These are phyloP conservation scores for Alternaria dauci DNA, from an alignment of 2,329 filamentous ascomycete species.

Conservation along the genomic window DNA sequence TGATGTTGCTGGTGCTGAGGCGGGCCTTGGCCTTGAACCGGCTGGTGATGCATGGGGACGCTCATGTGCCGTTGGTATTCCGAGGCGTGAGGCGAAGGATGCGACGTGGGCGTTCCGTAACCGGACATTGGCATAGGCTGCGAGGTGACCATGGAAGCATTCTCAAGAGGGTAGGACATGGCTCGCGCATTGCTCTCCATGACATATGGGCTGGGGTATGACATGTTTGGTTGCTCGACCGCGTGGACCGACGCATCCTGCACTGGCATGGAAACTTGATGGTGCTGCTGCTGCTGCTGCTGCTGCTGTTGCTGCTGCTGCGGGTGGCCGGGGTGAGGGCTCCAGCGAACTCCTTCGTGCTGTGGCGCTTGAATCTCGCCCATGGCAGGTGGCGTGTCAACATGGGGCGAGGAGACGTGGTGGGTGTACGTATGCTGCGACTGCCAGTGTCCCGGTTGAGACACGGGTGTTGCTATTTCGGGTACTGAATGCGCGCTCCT, in stretches of 20 bases:
- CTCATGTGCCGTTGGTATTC: constrained; percentile 51
- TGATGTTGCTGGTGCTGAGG: constrained; percentile 41
- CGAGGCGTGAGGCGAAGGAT: constrained; percentile 47
- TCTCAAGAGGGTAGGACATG: constrained; percentile 53
- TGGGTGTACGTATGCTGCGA: constrained; percentile 45
- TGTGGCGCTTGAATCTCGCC: constrained; percentile 41
- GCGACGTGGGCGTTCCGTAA: constrained; percentile 49
- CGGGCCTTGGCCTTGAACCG: constrained; percentile 36
- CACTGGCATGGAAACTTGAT: constrained; percentile 45
- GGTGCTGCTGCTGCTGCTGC: constrained; percentile 49
- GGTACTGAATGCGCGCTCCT: constrained; percentile 49
- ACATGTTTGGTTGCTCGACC: constrained; percentile 39
- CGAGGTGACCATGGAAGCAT: constrained; percentile 46
- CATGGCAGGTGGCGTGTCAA: constrained; percentile 40
- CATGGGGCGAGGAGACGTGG: constrained; percentile 48
- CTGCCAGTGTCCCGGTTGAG: constrained; percentile 50
- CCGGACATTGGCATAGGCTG: constrained; percentile 50
- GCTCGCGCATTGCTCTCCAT: constrained; percentile 50
- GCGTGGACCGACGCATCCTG: constrained; percentile 45
- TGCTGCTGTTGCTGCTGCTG: constrained; percentile 50
- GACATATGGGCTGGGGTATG: constrained; percentile 49
- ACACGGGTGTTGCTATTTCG: constrained; percentile 48
- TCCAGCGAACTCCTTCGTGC: constrained; percentile 46
- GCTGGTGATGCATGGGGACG: constrained; percentile 46
- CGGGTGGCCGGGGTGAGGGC: constrained; percentile 42